Evolutionary conservation across 331 rosid species (phyloP), one percentile per base, ranked within the genome.

Genomic region (Acacia concinna): DNA sequence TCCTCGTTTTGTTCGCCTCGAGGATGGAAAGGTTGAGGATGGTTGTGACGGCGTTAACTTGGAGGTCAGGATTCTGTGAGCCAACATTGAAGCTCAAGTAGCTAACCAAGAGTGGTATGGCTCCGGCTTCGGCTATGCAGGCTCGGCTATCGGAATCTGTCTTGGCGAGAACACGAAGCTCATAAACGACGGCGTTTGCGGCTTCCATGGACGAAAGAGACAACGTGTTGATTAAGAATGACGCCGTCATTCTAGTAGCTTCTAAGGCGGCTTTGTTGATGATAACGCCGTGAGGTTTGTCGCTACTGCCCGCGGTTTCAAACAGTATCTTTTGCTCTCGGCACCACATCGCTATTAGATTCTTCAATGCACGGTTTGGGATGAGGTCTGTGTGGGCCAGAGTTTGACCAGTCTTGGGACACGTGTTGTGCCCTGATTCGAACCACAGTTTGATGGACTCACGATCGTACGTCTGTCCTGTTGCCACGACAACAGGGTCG

Each of bases 381-480:
- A 91, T 90, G 4, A 96, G 78, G 15, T 85, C 86, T 1, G 84
- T 90, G 88, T 96, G 97, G 82, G 85, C 80, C 83, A 96, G 68
- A 2, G 79, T 49, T 86, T 93, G 98, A 78, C 98, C 98, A 4
- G 99, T 93, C 74, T 93, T 96, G 0, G 99, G 99, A 87, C 99
- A 96, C 90, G 98, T 93, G 91, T 75, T 85, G 56, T 93, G 97
- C 0, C 98, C 98, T 0, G 99, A 82, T 21, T 91, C 98, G 56
- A 93, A 85, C 99, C 99, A 96, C 0, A 85, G 71, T 4, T 81
- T 86, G 75, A 96, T 96, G 0, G 94, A 89, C 2, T 74, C 90
- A 0, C 94, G 89, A 85, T 96, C 98, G 81, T 93, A 96, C 77
- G 98, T 96, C 87, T 96, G 99, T 15, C 99, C 99, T 0, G 99